phyloP scores from a whole-genome alignment of 2,329 filamentous ascomycete genomes.

The Cladorrhinum sp. region DNA sequence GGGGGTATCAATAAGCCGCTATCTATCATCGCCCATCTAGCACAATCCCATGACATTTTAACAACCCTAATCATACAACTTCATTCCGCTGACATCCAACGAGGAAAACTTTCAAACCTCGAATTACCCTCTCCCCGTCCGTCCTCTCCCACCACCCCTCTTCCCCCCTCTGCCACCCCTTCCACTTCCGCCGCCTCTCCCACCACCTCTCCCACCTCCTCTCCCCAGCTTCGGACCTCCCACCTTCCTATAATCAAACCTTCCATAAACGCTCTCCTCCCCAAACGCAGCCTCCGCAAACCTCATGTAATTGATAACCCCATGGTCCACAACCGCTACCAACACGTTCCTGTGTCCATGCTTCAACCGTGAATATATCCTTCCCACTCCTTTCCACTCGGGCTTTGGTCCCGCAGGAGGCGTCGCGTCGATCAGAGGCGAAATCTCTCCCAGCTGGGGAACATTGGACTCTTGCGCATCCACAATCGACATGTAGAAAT shows the following conservation, averaged over 20 bases:
- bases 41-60: too few relatives aligned
- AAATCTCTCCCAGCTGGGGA: slow-evolving; percentile 70
- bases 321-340: slow-evolving; percentile 84
- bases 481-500: slow-evolving; percentile 81
- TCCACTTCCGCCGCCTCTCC: slow-evolving; percentile 20
- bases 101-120: too few relatives aligned
- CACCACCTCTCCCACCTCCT: slow-evolving; percentile 37
- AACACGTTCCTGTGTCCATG: slow-evolving; percentile 82
- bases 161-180: slow-evolving; percentile 27
- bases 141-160: slow-evolving; percentile 18
- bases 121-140: slow-evolving; percentile 12
- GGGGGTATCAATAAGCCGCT: too few relatives aligned
- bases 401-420: slow-evolving; percentile 58
- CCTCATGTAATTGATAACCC: slow-evolving; percentile 82
- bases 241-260: slow-evolving; percentile 41
- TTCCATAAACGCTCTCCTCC: slow-evolving; percentile 67
- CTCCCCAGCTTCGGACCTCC: slow-evolving; percentile 33
- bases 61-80: too few relatives aligned
- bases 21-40: too few relatives aligned
- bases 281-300: slow-evolving; percentile 78
- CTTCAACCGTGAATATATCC: slow-evolving; percentile 73
- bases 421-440: slow-evolving; percentile 67
- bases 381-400: slow-evolving; percentile 41
- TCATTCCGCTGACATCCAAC: too few relatives aligned
- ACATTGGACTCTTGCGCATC: slow-evolving; percentile 69